Percentiles rank a stretch among this genome's conserved stretches.
Evolutionary conservation across 306 rosid species (phyloP).

Genomic region (Cotoneaster glaucophyllus): DNA sequence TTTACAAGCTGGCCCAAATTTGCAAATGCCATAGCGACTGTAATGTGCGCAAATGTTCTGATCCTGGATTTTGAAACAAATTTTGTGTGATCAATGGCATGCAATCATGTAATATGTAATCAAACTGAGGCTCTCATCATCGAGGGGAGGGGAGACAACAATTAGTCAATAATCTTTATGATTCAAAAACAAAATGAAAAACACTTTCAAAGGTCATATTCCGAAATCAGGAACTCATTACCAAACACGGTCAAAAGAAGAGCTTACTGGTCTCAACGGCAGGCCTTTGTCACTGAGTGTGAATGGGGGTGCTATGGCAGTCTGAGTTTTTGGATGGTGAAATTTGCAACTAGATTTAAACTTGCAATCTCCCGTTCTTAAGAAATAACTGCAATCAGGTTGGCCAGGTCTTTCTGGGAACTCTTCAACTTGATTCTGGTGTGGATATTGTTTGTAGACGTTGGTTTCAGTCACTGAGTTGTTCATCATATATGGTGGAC

Average conservation of each 20-base stretch:
- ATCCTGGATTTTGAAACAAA: conserved; percentile 49
- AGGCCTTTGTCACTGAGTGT: conserved; percentile 79
- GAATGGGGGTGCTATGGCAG: conserved; percentile 37
- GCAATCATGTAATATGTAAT: neutral
- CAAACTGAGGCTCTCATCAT: neutral
- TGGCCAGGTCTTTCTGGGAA: conserved; percentile 91
- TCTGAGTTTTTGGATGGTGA: conserved; percentile 78
- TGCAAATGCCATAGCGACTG: conserved; percentile 90
- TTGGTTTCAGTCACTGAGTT: conserved; percentile 48
- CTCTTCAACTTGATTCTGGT: conserved; percentile 43
- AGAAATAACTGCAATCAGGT: conserved; percentile 79
- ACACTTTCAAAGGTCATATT: neutral
- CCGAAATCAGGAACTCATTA: neutral
- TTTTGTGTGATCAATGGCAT: neutral
- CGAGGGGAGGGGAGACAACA: neutral
- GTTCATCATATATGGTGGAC: conserved; percentile 50
- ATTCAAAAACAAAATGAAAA: neutral
- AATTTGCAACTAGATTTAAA: conserved; percentile 76
- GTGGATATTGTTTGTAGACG: conserved; percentile 44
- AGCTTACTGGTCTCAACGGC: conserved; percentile 91
- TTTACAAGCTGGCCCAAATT: conserved; percentile 87
- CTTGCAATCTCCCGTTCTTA: conserved; percentile 90
- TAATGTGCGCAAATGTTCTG: conserved; percentile 65
- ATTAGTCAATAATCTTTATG: neutral
- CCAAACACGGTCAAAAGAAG: neutral